These are phyloP conservation scores for Candida hungchunana DNA, from an alignment of 805 yeast genomes.

Conservation along the genomic window DNA sequence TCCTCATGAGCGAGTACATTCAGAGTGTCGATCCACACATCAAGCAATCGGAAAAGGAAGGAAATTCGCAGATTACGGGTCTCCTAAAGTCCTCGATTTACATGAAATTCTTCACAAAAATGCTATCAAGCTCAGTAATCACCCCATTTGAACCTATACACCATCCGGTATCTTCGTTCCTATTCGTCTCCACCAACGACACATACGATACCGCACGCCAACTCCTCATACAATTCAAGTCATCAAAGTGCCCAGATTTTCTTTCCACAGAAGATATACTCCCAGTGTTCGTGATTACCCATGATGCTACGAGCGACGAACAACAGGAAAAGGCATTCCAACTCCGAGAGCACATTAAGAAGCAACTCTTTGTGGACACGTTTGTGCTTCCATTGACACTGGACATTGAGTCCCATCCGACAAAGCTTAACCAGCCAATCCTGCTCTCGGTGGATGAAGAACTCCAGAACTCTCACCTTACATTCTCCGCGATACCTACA, in stretches of 20 bases:
- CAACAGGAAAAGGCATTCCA: constrained; percentile 40
- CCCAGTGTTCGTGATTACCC: constrained; percentile 47
- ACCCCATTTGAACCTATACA: constrained; percentile 82
- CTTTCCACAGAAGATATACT: constrained; percentile 61
- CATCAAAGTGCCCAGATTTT: constrained; percentile 50
- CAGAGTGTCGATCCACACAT: constrained; percentile 24
- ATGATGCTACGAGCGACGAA: constrained; percentile 40
- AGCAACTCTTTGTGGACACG: constrained; percentile 34
- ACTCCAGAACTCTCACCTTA: constrained; percentile 21
- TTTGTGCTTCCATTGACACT: constrained; percentile 18
- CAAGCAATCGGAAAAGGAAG: constrained; percentile 10
- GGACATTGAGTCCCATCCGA: constrained; percentile 11
- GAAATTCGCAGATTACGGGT: constrained; percentile 25
- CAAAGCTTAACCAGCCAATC: constrained; percentile 28
- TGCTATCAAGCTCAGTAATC: constrained; percentile 54
- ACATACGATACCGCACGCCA: constrained; percentile 53
- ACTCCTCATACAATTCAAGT: constrained; percentile 49
- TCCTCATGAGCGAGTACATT: constrained; percentile 31
- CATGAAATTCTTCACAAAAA: constrained; percentile 50
- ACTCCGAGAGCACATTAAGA: constrained; percentile 32
- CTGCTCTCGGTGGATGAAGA: constrained; percentile 46
- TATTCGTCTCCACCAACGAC: constrained; percentile 58
- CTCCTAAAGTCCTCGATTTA: constrained; percentile 46
- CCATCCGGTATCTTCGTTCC: constrained; percentile 77
- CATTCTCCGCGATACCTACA: constrained; percentile 9